These are phyloP conservation scores for Penicillium glabrum DNA, from an alignment of 2,329 filamentous ascomycete species.

Conservation along the genomic window DNA sequence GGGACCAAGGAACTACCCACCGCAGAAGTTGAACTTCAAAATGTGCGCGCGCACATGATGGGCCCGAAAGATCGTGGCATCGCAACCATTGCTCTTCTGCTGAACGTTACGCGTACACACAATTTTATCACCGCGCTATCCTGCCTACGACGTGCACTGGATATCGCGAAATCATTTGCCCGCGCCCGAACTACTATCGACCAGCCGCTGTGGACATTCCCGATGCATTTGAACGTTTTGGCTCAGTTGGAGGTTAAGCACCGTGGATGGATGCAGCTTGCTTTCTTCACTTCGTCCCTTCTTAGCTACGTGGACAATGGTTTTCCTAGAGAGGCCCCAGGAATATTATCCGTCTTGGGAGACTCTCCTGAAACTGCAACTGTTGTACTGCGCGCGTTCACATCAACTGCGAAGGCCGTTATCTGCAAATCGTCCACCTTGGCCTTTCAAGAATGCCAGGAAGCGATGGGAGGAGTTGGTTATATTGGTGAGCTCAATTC, in stretches of 20 bases:
- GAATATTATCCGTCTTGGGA: slow-evolving; percentile 19
- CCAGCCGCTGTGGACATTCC: slow-evolving; percentile 35
- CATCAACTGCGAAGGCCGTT: slow-evolving; percentile 35
- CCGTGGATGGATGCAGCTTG: slow-evolving; percentile 35
- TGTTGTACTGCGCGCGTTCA: slow-evolving; percentile 29
- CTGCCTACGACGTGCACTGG: slow-evolving; percentile 37
- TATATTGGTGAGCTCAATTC: slow-evolving; percentile 21
- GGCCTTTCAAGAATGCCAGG: slow-evolving; percentile 29
- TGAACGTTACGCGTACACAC: slow-evolving; percentile 61
- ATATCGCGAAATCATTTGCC: slow-evolving; percentile 41
- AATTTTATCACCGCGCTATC: slow-evolving; percentile 39
- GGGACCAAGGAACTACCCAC: slow-evolving; percentile 56
- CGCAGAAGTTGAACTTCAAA: slow-evolving; percentile 66
- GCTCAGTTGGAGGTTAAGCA: slow-evolving; percentile 39
- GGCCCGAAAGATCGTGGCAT: slow-evolving; percentile 66
- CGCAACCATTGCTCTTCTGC: slow-evolving; percentile 64
- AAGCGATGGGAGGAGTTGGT: slow-evolving; percentile 20
- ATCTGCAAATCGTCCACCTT: slow-evolving; percentile 28
- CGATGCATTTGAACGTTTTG: slow-evolving; percentile 39
- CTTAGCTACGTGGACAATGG: slow-evolving; percentile 34
- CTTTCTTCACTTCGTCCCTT: slow-evolving; percentile 35
- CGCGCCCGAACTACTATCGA: slow-evolving; percentile 36
- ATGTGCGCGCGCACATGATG: slow-evolving; percentile 65
- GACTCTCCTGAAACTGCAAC: slow-evolving; percentile 2
- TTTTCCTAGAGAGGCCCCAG: slow-evolving; percentile 10